Evolutionary conservation across 2,329 filamentous ascomycete species (phyloP), one percentile per base, ranked within the genome.

Genomic region (Xylariales sp.): DNA sequence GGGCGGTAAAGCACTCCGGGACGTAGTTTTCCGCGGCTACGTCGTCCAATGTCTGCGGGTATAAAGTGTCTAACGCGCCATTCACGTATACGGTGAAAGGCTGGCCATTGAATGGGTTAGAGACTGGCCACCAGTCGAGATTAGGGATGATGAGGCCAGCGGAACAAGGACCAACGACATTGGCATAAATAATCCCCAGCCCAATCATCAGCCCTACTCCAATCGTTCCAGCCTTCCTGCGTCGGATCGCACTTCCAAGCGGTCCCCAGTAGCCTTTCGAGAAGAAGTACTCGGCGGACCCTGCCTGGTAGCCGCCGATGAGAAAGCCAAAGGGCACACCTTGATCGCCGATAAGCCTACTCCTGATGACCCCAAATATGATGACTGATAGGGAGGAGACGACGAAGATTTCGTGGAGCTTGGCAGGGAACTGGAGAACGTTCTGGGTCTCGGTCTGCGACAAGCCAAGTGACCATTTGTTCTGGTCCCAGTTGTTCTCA

Each of bases 391-490:
- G 8, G 14, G 29, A 30, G 7, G 29, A 7, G 16, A 30, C 29
- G 14, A 30, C 15, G 29, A 30, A 30, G 29, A 30, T 30, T 15
- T 30, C 29, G 16, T 30, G 29, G 29, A 30, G 11, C 29, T 30
- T 30, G 8, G 29, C 29, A 30, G 29, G 29, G 16, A 30, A 30
- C 14, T 30, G 29, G 12, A 30, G 29, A 8, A 30, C 15, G 14
- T 30, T 30, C 8, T 8, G 7, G 7, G 16, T 15, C 14, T 30
- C 29, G 10, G 10, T 15, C 14, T 30, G 29, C 7, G 7, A 7
- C 7, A 30, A 15, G 16, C 29, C 29, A 10, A 30, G 29, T 7
- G 29, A 12, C 29, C 29, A 30, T 15, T 17, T 30, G 29, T 8
- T 30, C 8, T 30, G 7, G 14, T 30, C 15, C 29, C 7, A 30